Base-by-base conservation (phyloP, 805 yeast genomes). In the Saturnispora bothae region DNA sequence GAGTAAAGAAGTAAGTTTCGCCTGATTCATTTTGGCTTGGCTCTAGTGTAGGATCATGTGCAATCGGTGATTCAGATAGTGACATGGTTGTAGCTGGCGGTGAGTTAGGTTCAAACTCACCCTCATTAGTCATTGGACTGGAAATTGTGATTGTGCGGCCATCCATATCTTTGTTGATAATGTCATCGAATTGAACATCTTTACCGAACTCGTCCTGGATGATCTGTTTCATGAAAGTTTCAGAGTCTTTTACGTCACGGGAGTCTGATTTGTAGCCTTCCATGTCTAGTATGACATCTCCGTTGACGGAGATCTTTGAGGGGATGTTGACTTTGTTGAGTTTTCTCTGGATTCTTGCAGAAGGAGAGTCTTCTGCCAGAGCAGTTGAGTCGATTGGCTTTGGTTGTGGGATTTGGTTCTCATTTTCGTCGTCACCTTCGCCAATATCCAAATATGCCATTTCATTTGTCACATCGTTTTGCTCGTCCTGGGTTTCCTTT, bases 181-280 rank as follows among this genome's bases (percentile, higher is more conserved):
- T 57, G 10, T 60, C 57, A 4, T 63, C 55, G 1, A 72, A 47
- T 49, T 73, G 74, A 22, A 64, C 58, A 21, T 66, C 70, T 10
- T 58, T 57, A 4, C 79, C 79, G 45, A 88, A 67, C 54, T 89
- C 96, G 46, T 84, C 92, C 25, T 73, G 64, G 36, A 89, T 65
- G 30, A 88, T 65, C 47, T 79, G 77, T 48, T 76, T 76, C 42
- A 92, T 73, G 27, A 82, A 63, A 36, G 77, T 77, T 54, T 86
- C 95, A 0, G 94, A 74, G 48, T 75, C 77, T 36, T 78, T 77
- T 29, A 82, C 73, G 54, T 80, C 84, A 47, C 78, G 76, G 36
- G 78, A 81, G 49, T 79, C 85, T 25, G 94, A 81, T 59, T 88
- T 89, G 61, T 92, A 92, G 14, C 98, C 98, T 49, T 86, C 94